Evolutionary conservation across 2,329 filamentous ascomycete genomes (phyloP).

Genomic region (Fusarium proliferatum): DNA sequence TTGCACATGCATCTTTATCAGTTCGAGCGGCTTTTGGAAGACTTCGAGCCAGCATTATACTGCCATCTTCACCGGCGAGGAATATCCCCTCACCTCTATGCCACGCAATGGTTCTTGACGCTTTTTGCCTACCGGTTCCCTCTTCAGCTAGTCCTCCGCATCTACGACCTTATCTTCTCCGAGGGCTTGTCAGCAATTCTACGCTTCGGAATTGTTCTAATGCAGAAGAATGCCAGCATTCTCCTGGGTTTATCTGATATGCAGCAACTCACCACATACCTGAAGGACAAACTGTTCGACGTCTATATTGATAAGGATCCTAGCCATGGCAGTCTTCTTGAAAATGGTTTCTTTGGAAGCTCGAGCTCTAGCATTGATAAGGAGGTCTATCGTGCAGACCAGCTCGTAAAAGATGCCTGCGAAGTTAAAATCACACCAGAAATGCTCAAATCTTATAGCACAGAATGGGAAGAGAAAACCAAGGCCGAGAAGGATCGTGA

Average conservation of each 20-base stretch:
- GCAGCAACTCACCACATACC: slow-evolving; percentile 85
- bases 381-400: slow-evolving; percentile 93
- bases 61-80: slow-evolving; percentile 90
- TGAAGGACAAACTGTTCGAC: slow-evolving; percentile 95
- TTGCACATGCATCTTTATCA: slow-evolving; percentile 93
- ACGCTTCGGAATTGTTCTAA: slow-evolving; percentile 93
- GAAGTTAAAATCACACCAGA: slow-evolving; percentile 86
- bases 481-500: slow-evolving; percentile 85
- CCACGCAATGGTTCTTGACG: slow-evolving; percentile 98
- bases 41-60: slow-evolving; percentile 92
- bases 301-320: slow-evolving; percentile 96
- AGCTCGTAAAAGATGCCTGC: slow-evolving; percentile 92
- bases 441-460: slow-evolving; percentile 80
- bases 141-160: slow-evolving; percentile 92
- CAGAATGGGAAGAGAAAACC: slow-evolving; percentile 93
- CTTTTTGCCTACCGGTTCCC: slow-evolving; percentile 99
- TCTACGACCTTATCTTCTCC: slow-evolving; percentile 94
- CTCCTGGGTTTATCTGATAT: slow-evolving; percentile 91
- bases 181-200: slow-evolving; percentile 94
- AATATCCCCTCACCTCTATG: slow-evolving; percentile 92
- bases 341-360: slow-evolving; percentile 97
- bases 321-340: slow-evolving; percentile 90
- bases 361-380: slow-evolving; percentile 91
- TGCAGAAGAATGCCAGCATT: slow-evolving; percentile 89
- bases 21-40: slow-evolving; percentile 93